A percentile compares a stretch with the other conserved stretches of the same genome.
Conservation (phyloP, 495 filamentous ascomycete species). For the Aspergillus ellipticus region DNA sequence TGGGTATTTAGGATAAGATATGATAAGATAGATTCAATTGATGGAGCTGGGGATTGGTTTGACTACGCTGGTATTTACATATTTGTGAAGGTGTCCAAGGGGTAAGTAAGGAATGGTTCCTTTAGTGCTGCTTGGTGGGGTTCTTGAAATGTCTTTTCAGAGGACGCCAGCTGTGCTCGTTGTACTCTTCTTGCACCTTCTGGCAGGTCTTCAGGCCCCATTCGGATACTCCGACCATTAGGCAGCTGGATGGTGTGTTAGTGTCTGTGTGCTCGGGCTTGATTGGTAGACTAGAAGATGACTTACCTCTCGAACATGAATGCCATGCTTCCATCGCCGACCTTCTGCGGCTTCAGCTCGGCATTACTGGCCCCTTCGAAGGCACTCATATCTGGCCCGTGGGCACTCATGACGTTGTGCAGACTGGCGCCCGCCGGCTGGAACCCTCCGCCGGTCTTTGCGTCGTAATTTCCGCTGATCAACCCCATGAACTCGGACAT, state of each 20-base stretch:
- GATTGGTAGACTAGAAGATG: too few relatives aligned
- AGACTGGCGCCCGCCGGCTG: slow-evolving; percentile 59
- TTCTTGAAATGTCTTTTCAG: slow-evolving; percentile 73
- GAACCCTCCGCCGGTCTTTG: slow-evolving; percentile 61
- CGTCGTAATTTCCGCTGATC: slow-evolving; percentile 63
- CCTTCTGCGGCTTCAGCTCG: slow-evolving; percentile 54
- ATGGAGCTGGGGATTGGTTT: neutral
- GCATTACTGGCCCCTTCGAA: slow-evolving; percentile 58
- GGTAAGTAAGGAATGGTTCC: neutral
- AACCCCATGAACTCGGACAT: slow-evolving; percentile 67
- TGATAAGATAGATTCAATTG: neutral
- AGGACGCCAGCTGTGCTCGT: slow-evolving; percentile 78
- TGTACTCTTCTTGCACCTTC: slow-evolving; percentile 83
- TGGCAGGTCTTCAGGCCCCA: slow-evolving; percentile 82
- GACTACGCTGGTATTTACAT: neutral
- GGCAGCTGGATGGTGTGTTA: slow-evolving; percentile 49
- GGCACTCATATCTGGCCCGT: slow-evolving; percentile 56
- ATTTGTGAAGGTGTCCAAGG: too few relatives aligned
- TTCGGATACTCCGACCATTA: slow-evolving; percentile 89
- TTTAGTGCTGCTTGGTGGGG: slow-evolving; percentile 50
- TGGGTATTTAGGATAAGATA: neutral
- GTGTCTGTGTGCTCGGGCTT: neutral
- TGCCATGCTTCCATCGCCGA: slow-evolving; percentile 61
- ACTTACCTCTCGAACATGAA: slow-evolving; percentile 64
- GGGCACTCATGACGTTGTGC: slow-evolving; percentile 62